A percentile compares a stretch with the other conserved stretches of the same genome.
Evolutionary conservation across 2,329 filamentous ascomycete species (phyloP).

Genomic region (Magnaporthiopsis poae): DNA sequence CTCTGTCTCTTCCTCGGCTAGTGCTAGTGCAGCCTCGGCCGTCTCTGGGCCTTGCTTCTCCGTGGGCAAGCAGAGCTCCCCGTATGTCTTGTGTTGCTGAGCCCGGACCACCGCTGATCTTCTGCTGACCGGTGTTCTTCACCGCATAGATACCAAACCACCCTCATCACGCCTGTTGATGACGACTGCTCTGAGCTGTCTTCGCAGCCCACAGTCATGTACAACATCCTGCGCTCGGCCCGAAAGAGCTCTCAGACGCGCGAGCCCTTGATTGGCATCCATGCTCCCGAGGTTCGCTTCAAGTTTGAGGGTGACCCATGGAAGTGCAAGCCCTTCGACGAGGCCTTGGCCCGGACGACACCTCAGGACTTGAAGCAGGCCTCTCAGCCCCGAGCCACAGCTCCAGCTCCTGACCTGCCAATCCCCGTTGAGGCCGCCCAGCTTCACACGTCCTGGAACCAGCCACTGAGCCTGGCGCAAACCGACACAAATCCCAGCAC

Average conservation of each 20-base stretch:
- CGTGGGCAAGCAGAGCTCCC: neutral
- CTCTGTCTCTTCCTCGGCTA: neutral
- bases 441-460: no score
- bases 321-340: conserved; percentile 5
- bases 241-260: neutral
- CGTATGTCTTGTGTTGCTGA: neutral
- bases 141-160: conserved; percentile 2
- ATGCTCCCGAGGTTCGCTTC: neutral
- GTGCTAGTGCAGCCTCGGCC: neutral
- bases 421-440: no score
- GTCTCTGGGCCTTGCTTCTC: neutral
- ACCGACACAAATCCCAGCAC: neutral
- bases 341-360: neutral
- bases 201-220: conserved; percentile 2
- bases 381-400: neutral
- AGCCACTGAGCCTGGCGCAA: neutral
- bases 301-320: conserved; percentile 1
- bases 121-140: neutral
- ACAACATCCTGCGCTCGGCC: conserved; percentile 3
- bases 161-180: conserved; percentile 6
- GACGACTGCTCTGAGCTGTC: conserved; percentile 3
- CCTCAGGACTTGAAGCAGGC: neutral
- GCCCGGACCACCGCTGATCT: neutral
- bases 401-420: no score
- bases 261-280: conserved; percentile 1